phyloP scores from a whole-genome alignment of 2,329 filamentous ascomycete genomes.

The Calcarisporium arbuscula region DNA sequence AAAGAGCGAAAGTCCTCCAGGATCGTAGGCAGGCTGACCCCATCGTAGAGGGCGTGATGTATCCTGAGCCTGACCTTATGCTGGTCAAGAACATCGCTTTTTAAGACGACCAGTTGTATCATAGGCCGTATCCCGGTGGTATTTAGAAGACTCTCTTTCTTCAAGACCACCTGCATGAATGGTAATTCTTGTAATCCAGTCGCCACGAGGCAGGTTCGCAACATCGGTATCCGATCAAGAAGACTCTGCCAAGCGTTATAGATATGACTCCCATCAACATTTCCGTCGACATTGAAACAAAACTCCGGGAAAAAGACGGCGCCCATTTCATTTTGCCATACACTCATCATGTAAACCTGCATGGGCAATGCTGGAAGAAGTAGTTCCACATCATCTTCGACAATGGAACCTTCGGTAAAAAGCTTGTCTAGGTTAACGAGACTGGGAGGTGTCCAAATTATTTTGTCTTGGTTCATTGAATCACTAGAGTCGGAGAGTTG shows the following conservation, averaged over 20 bases:
- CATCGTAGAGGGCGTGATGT: constrained; percentile 87
- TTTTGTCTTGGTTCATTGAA: neutral
- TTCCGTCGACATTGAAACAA: constrained; percentile 44
- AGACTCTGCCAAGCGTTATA: constrained; percentile 56
- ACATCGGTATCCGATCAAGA: constrained; percentile 49
- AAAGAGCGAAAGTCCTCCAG: constrained; percentile 31
- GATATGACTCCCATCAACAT: constrained; percentile 34
- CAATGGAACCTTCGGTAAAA: constrained; percentile 33
- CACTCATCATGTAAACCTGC: constrained; percentile 73
- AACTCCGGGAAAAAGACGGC: constrained; percentile 70
- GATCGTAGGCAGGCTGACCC: constrained; percentile 64
- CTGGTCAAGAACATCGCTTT: constrained; percentile 5
- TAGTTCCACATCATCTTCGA: constrained; percentile 40
- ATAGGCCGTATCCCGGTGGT: constrained; percentile 13
- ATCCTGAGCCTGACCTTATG: constrained; percentile 46
- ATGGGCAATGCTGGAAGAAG: constrained; percentile 67
- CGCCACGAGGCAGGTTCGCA: constrained; percentile 62
- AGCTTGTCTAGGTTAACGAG: constrained; percentile 32
- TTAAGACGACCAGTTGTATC: constrained; percentile 14
- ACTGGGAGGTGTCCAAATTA: constrained; percentile 23
- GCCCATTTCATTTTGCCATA: constrained; percentile 64
- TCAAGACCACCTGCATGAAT: constrained; percentile 57
- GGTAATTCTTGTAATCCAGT: constrained; percentile 41
- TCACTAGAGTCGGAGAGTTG: no score
- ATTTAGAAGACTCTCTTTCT: constrained; percentile 2